Percentiles rank a stretch among this genome's conserved stretches.
phyloP scores from a whole-genome alignment of 2,329 filamentous ascomycete species.

The Sporothrix phasma region DNA sequence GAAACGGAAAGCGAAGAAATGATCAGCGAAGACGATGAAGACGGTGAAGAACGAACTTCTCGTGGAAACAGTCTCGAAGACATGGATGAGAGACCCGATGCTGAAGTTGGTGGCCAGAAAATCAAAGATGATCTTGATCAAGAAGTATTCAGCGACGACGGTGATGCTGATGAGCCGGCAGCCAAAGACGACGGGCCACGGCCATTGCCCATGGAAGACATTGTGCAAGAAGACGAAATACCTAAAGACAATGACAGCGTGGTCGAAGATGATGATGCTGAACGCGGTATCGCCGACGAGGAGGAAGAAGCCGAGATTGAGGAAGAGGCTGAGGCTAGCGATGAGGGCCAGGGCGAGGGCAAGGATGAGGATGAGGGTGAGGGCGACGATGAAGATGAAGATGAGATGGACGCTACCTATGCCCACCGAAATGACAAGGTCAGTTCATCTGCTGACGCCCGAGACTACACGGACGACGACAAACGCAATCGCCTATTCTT shows the following conservation, averaged over 20 bases:
- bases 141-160: not conserved
- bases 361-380: slow-evolving; percentile 11
- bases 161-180: slow-evolving; percentile 9
- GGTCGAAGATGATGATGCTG: slow-evolving; percentile 7
- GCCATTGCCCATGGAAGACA: slow-evolving; percentile 11
- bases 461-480: slow-evolving; percentile 25
- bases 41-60: slow-evolving; percentile 12
- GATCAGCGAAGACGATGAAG: slow-evolving; percentile 11
- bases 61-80: slow-evolving; percentile 2
- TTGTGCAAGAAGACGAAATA: not conserved
- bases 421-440: not conserved
- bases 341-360: no score
- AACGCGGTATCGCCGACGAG: not conserved
- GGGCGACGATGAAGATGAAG: slow-evolving; percentile 9
- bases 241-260: not conserved
- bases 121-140: not conserved
- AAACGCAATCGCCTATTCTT: slow-evolving; percentile 37
- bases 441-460: not conserved
- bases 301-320: not conserved
- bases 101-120: not conserved
- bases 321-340: slow-evolving; percentile 9
- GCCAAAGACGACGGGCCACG: not conserved
- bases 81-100: not conserved
- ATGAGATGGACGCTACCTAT: not conserved
- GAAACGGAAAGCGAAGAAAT: no score